A percentile compares a stretch with the other conserved stretches of the same genome.
These are phyloP conservation scores for Sugiyamaella floridensis DNA, from an alignment of 805 yeast genomes.

Conservation along the genomic window DNA sequence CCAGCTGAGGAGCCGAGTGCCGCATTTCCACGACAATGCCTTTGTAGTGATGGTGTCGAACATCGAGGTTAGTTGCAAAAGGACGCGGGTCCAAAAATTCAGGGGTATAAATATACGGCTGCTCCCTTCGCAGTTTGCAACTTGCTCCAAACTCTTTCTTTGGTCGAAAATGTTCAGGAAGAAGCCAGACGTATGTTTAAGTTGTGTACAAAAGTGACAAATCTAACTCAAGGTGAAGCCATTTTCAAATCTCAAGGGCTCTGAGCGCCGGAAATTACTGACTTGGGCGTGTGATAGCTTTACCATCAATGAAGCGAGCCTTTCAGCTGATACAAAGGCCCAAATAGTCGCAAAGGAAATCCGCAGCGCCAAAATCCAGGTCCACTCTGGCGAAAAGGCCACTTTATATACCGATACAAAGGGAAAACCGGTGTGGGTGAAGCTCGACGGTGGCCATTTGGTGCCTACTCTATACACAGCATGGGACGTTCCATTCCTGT, in stretches of 20 bases:
- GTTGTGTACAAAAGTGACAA: slow-evolving; percentile 18
- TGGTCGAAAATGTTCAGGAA: slow-evolving; percentile 45
- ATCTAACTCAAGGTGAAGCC: slow-evolving; percentile 43
- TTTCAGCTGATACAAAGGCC: slow-evolving; percentile 38
- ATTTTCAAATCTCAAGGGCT: slow-evolving; percentile 68
- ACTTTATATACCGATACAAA: slow-evolving; percentile 56
- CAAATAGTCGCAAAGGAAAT: slow-evolving; percentile 45
- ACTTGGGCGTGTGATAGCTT: slow-evolving; percentile 38
- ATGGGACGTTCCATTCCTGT: slow-evolving; percentile 59
- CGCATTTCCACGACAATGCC: slow-evolving; percentile 14
- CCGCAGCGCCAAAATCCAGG: slow-evolving; percentile 57
- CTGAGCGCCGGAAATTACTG: slow-evolving; percentile 61
- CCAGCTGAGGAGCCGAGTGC: slow-evolving; percentile 26
- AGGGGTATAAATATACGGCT: background rate
- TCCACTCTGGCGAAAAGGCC: slow-evolving; percentile 47
- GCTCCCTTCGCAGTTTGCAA: background rate
- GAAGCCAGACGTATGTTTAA: slow-evolving; percentile 37
- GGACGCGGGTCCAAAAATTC: background rate
- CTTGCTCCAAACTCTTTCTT: background rate
- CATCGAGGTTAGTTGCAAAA: background rate
- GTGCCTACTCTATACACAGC: slow-evolving; percentile 65
- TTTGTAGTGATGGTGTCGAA: slow-evolving; percentile 12
- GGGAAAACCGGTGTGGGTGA: slow-evolving; percentile 66
- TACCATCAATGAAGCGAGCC: slow-evolving; percentile 25
- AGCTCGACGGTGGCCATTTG: slow-evolving; percentile 41